Conservation (phyloP, 2,329 filamentous ascomycete species). For the Kalaharituber pfeilii region DNA sequence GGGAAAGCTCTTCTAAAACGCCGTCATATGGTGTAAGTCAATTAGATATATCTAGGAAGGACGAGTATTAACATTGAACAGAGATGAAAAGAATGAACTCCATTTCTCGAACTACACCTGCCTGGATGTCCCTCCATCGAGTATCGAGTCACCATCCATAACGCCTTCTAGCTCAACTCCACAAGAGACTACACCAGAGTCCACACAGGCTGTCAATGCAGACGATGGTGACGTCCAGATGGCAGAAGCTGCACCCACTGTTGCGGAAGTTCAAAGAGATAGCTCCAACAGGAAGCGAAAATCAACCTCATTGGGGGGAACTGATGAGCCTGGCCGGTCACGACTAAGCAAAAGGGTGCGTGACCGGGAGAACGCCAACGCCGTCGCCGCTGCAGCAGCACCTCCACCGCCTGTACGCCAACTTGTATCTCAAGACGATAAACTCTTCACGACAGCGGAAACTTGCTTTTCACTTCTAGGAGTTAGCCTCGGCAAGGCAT, state of each 20-base stretch:
- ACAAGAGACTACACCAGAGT: not conserved
- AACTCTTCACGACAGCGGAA: conserved; percentile 21
- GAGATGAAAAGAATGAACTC: not conserved
- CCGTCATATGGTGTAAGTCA: conserved; percentile 1
- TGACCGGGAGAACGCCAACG: conserved; percentile 40
- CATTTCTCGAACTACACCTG: not conserved
- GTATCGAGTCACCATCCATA: not conserved
- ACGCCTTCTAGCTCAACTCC: not conserved
- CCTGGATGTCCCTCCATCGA: not conserved
- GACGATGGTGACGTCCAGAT: conserved; percentile 2
- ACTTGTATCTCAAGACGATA: conserved; percentile 19
- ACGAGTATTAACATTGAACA: not conserved
- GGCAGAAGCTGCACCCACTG: conserved; percentile 6
- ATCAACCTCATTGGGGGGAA: conserved; percentile 19
- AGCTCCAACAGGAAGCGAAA: conserved; percentile 21
- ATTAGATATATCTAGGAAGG: not conserved
- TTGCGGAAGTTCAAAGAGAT: conserved; percentile 8
- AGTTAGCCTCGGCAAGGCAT: conserved; percentile 19
- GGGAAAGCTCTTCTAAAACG: conserved; percentile 15
- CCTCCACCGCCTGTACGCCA: conserved; percentile 14
- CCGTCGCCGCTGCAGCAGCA: conserved; percentile 21
- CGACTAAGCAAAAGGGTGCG: conserved; percentile 43
- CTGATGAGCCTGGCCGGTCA: conserved; percentile 19
- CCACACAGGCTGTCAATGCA: not conserved
- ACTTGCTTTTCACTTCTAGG: conserved; percentile 19